Base-by-base conservation (phyloP, 23 red algal genomes). In the Chondrus crispus region DNA sequence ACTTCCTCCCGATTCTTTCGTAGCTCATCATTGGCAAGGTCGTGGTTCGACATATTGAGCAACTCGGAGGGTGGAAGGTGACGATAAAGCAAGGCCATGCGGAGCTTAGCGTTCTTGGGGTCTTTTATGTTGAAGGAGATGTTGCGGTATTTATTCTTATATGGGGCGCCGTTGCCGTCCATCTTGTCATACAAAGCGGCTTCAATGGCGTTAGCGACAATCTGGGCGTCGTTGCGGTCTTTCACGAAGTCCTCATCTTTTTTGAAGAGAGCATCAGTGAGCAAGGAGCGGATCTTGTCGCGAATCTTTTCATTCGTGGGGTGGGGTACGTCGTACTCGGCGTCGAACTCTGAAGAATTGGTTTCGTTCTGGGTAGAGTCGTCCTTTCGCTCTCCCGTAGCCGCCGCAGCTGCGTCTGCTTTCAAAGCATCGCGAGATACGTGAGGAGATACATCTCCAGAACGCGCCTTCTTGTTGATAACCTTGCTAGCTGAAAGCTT, bases 81-180 rank as follows among this genome's bases (percentile, higher is more conserved):
- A 36, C 94, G 82, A 5, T 14, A 46, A 8, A 99, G 79, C 10
- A 99, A 83, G 9, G 60, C 52, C 12, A 26, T 51, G 43, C 94
- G 87, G 8, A 99, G 85, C 41, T 82, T 90, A 2, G 79, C 94
- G 44, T 99, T 99, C 49, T 93, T 93, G 1, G 55, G 58, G 62
- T 98, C 96, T 85, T 95, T 98, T 22, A 99, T 62, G 44, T 99
- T 99, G 54, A 94, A 94, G 32, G 85, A 91, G 48, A 99, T 74
- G 48, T 84, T 78, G 33, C 97, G 97, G 48, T 91, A 96, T 53
- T 96, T 95, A 38, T 66, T 37, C 77, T 94, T 94, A 62, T 99
- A 99, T 3, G 82, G 49, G 26, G 74, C 28, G 14, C 69, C 79
- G 14, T 19, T 82, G 53, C 89, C 89, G 11, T 77, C 83, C 60